Base-by-base conservation (phyloP, 177 flowering plant species). In the Telopea speciosissima region DNA sequence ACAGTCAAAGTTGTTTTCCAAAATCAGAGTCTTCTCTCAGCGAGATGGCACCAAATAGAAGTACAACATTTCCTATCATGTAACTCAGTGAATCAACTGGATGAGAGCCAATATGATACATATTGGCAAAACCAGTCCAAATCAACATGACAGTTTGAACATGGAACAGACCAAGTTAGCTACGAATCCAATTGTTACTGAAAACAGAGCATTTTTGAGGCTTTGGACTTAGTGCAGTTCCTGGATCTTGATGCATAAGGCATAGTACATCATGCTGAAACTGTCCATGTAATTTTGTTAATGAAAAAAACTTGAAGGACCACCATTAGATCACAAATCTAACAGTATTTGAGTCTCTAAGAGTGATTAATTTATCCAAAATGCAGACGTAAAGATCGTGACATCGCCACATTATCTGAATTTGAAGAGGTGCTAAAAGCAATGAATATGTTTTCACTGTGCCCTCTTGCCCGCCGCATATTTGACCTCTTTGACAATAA, bases 401-500 rank as follows among this genome's bases (percentile, higher is more conserved):
- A 87, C 69, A 88, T 85, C 70, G 92, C 92, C 7, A 88, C 91
- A 31, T 78, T 86, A 33, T 65, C 85, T n/a, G 92, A 90, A 75
- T 90, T 90, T 36, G 91, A 87, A 72, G 82, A 87, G 73, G 90
- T 90, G 61, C 80, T 90, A 77, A 84, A 83, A 76, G 91, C 88
- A n/a, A 88, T 90, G 92, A 83, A 86, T 68, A 88, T 90, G 96
- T 58, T 78, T 22, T 87, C 91, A 0, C 71, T 90, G 36, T 77
- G 83, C n/a, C 92, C 96, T 59, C 71, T 88, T 49, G 91, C 96
- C 42, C 82, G 87, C 0, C 86, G 91, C 4, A 81, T 90, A 49
- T 90, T 90, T 65, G 89, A 86, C 73, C 80, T 90, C 8, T 90
- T 90, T 66, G 96, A 90, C 83, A 81, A 88, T 79, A 88, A 90